phyloP scores from a whole-genome alignment of 2,329 filamentous ascomycete genomes.

The Chrysoporthe cubensis region DNA sequence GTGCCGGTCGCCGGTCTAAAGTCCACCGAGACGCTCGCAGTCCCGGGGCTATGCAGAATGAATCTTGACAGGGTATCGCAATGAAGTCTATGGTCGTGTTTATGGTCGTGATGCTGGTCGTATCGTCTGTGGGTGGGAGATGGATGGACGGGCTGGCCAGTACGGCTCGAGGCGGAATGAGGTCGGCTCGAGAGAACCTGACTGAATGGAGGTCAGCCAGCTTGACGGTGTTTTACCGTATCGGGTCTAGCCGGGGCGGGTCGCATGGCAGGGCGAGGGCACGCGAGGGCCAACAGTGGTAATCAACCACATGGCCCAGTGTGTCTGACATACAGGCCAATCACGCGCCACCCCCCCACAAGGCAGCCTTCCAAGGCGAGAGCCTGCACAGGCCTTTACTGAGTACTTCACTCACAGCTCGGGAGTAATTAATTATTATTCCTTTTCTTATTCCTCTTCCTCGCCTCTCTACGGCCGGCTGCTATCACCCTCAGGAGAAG shows the following conservation, averaged over 20 bases:
- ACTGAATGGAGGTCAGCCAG: constrained; percentile 7
- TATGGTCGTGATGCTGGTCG: neutral
- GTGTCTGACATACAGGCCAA: constrained; percentile 4
- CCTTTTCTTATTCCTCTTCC: neutral
- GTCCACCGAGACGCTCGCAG: constrained; percentile 24
- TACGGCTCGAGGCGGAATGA: neutral
- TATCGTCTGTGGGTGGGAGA: constrained; percentile 11
- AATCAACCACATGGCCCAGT: constrained; percentile 1
- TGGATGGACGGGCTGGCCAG: constrained; percentile 15
- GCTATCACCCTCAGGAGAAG: neutral
- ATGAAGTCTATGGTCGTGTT: constrained; percentile 25
- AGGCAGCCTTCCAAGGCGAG: neutral
- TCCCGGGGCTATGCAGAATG: constrained; percentile 16
- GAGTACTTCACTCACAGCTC: too few relatives aligned
- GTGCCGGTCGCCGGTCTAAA: constrained; percentile 14
- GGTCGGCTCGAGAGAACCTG: constrained; percentile 9
- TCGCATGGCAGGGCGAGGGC: neutral
- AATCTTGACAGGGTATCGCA: constrained; percentile 26
- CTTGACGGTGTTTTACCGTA: constrained; percentile 9
- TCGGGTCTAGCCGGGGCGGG: constrained; percentile 1
- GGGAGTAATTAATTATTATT: neutral
- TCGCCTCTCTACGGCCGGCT: neutral
- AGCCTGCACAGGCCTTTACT: neutral
- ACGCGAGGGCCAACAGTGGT: neutral
- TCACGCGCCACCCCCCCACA: neutral